Base-by-base conservation (phyloP, 78 protist genomes). In the Dictyostelium capitatum region DNA sequence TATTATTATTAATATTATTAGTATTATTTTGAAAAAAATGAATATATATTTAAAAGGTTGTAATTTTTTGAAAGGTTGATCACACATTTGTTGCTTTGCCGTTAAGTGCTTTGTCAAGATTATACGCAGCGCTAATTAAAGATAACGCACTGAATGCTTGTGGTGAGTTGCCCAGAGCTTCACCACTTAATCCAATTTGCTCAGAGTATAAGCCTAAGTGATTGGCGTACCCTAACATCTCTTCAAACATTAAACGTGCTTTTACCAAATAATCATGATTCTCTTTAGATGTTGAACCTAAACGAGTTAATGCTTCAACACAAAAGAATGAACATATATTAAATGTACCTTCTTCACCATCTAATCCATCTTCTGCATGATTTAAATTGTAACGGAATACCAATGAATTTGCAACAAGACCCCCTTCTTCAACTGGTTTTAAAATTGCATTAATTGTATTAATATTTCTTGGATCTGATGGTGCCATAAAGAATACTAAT, bases 201-300 rank as follows among this genome's bases (percentile, higher is more conserved):
- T 91, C 95, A 78, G 90, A 64, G 53, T 73, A 91, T 53, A 91
- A 72, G 30, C 95, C 95, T 6, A 91, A 47, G 32, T 91, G 95
- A 59, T 91, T 91, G 19, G 89, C 90, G 69, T 91, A 91, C 28
- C 95, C 95, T 9, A 91, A 37, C 85, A 91, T 91, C 54, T 91
- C 95, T 65, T 91, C 95, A 79, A 91, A 91, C 59, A 91, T 82
- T 53, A 91, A 11, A 43, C 95, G 64, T 15, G 95, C 95, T 28
- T 82, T 72, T 17, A 48, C 25, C 0, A 51, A 15, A 46, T 30
- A 73, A 6, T 67, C 75, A 30, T 5, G 25, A 32, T 67, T 67
- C 7, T 19, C 79, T 25, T 73, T 57, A 8, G 79, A 78, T 14
- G 83, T 59, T 37, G 43, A 37, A 37, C 43, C 43, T 37, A 37